Evolutionary conservation across 2,329 filamentous ascomycete genomes (phyloP), one percentile per base, ranked within the genome.

Genomic region (Penicillium hordei): DNA sequence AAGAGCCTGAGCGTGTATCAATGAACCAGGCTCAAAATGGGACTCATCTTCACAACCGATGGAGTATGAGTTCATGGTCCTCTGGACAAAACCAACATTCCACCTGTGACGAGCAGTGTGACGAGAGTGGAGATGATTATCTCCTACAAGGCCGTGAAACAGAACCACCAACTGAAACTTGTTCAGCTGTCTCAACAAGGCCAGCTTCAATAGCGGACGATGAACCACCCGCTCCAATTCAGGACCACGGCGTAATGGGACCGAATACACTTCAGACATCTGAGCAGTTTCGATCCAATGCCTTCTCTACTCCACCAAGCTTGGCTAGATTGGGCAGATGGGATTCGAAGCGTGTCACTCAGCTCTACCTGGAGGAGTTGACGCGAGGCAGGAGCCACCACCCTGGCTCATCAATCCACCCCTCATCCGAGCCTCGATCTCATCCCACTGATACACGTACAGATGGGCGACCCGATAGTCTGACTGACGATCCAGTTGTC

Each of bases 341-440:
- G 79, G 80, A 82, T 51, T 80, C 81, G 1, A 81, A 80, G 55
- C 80, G 81, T 56, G 80, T 82, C 3, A 82, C 80, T 3, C 80
- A 82, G 59, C 75, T 82, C n/a, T 85, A 83, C 66, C 69, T 85
- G 5, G 78, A 82, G 56, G 76, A 82, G 58, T 66, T 82, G 59
- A 72, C 75, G 17, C 70, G 71, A 38, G 72, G 64, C 15, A 57
- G 71, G 15, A 67, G 68, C 43, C 65, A 69, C 17, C 65, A 60
- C 55, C 36, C 48, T 65, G 48, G 58, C 64, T 36, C 39, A 31
- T 59, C 64, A 45, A 50, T 64, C 39, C 63, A 60, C 31, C 57
- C 57, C 8, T 65, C 68, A n/a, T 67, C 65, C 34, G 65, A 70
- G 57, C 59, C 60, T 25, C 59, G 60, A 19, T 44, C 63, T 40